Percentiles rank a stretch among this genome's conserved stretches.
Evolutionary conservation across 805 yeast species (phyloP).

Genomic region (Cyberlindnera misumaiensis): DNA sequence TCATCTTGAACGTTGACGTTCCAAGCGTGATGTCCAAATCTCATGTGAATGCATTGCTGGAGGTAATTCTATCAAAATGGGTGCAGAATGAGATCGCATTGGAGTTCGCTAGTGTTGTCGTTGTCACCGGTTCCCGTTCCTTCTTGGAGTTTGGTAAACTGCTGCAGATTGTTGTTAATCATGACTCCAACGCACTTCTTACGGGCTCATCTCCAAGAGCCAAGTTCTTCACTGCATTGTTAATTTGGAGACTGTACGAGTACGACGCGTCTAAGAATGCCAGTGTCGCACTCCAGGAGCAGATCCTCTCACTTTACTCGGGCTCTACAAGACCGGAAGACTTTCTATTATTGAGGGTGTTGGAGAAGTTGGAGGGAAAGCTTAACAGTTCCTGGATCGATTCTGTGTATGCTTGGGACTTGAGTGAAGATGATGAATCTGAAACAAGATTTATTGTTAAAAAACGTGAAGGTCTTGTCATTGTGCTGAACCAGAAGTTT

Average conservation of each 20-base stretch:
- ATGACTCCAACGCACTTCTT: constrained; percentile 33
- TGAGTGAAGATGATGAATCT: constrained; percentile 35
- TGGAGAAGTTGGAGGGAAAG: constrained; percentile 51
- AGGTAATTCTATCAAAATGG: constrained; percentile 53
- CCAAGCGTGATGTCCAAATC: constrained; percentile 37
- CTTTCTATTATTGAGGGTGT: constrained; percentile 46
- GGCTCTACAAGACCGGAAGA: constrained; percentile 64
- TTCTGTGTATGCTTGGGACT: constrained; percentile 58
- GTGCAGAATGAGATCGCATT: constrained; percentile 33
- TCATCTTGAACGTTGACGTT: constrained; percentile 26
- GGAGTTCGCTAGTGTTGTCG: constrained; percentile 35
- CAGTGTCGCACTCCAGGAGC: constrained; percentile 39
- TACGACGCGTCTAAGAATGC: constrained; percentile 41
- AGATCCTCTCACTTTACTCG: constrained; percentile 45
- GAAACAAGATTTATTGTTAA: constrained; percentile 40
- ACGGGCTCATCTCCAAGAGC: constrained; percentile 17
- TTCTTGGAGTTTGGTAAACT: constrained; percentile 41
- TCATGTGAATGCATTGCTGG: constrained; percentile 57
- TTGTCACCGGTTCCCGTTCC: constrained; percentile 31
- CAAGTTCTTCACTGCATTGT: constrained; percentile 38
- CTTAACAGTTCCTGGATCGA: constrained; percentile 58
- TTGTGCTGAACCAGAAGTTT: constrained; percentile 43
- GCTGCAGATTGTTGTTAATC: constrained; percentile 58
- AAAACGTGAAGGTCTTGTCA: constrained; percentile 39
- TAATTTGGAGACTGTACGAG: constrained; percentile 43